phyloP scores from a whole-genome alignment of 345 rosid genomes.

The Draba incana region DNA sequence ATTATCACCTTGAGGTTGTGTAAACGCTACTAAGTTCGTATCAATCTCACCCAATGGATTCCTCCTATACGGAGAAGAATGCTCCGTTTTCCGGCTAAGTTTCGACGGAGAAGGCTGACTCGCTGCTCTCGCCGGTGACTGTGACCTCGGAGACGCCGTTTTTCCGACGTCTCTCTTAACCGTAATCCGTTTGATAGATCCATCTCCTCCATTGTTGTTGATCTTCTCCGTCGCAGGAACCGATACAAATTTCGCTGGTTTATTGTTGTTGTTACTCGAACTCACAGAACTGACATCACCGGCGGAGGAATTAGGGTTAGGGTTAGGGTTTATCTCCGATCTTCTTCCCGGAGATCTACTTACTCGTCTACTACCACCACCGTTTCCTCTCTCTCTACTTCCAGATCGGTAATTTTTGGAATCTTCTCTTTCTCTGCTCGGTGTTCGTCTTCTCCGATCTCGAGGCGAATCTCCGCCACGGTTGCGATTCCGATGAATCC shows the following conservation, averaged over 20 bases:
- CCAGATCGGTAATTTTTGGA: conserved; percentile 54
- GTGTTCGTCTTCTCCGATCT: conserved; percentile 85
- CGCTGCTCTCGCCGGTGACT: conserved; percentile 64
- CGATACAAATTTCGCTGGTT: conserved; percentile 75
- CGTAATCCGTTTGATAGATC: conserved; percentile 53
- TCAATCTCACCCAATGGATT: conserved; percentile 76
- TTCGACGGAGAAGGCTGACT: conserved; percentile 49
- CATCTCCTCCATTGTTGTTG: conserved; percentile 38
- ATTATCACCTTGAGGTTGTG: conserved; percentile 46
- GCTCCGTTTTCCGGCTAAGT: conserved; percentile 85
- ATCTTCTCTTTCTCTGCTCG: conserved; percentile 86
- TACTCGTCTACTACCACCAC: conserved; percentile 59
- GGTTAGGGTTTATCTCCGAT: conserved; percentile 51
- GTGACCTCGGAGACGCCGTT: conserved; percentile 80
- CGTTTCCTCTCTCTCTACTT: conserved; percentile 59
- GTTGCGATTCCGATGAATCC: conserved; percentile 58
- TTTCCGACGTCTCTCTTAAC: conserved; percentile 65
- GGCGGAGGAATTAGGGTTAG: conserved; percentile 31
- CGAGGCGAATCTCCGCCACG: conserved; percentile 55
- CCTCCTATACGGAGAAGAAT: conserved; percentile 75
- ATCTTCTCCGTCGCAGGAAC: conserved; percentile 79
- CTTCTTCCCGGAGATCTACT: conserved; percentile 88
- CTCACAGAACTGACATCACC: conserved; percentile 36
- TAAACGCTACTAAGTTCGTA: conserved; percentile 52
- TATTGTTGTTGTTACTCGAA: conserved; percentile 27